These are phyloP conservation scores for Mycena alexandri DNA, from an alignment of 768 basidiomycete species.

Conservation along the genomic window DNA sequence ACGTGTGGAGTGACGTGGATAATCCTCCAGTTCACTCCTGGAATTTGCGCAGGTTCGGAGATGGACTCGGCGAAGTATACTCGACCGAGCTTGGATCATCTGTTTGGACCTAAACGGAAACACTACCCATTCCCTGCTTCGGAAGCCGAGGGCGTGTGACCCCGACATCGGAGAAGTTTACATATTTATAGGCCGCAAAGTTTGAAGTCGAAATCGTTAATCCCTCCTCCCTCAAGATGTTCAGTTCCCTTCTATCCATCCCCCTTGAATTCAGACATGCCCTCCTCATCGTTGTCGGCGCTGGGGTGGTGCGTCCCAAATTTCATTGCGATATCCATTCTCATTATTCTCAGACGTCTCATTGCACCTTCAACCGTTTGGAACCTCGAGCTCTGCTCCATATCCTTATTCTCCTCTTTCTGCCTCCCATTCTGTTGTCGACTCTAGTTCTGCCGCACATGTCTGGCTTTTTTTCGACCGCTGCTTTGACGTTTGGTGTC, in stretches of 20 bases:
- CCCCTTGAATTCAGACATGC: conserved; percentile 18
- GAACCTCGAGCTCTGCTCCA: conserved; percentile 33
- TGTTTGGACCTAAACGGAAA: conserved; percentile 35
- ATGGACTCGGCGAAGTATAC: conserved; percentile 34
- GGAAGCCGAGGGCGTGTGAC: conserved; percentile 36
- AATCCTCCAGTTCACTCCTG: conserved; percentile 17
- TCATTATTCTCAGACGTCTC: conserved; percentile 23
- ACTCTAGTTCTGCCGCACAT: conserved; percentile 29
- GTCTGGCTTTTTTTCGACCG: conserved; percentile 25
- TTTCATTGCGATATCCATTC: background rate
- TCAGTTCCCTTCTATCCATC: conserved; percentile 17
- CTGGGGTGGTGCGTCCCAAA: conserved; percentile 18
- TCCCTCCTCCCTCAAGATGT: conserved; percentile 27
- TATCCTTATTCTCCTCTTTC: conserved; percentile 32
- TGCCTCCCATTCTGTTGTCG: conserved; percentile 27
- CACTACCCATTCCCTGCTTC: conserved; percentile 28
- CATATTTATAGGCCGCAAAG: conserved; percentile 34
- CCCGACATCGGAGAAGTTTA: conserved; percentile 38
- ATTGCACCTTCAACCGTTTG: conserved; percentile 28
- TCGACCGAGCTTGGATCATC: conserved; percentile 31
- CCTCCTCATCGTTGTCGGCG: conserved; percentile 8
- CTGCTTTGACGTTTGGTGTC: conserved; percentile 29
- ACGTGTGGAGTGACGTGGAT: conserved; percentile 28
- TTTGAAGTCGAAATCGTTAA: conserved; percentile 23
- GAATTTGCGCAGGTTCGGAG: conserved; percentile 25